Base-by-base conservation (phyloP, 2,329 filamentous ascomycete genomes). In the Scytalidium sp. region DNA sequence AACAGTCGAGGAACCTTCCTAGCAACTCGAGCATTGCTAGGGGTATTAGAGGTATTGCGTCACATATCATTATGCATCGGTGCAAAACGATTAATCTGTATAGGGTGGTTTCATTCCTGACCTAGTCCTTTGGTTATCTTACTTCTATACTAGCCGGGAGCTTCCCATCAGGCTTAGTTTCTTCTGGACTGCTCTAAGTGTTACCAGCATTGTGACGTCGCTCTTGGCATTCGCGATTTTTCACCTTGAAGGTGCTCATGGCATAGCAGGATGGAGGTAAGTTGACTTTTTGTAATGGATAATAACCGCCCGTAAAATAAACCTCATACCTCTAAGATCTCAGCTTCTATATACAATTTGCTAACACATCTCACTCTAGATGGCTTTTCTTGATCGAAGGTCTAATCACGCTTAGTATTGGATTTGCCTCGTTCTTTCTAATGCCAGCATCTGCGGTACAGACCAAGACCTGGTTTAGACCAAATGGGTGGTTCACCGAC, bases 121-220 rank as follows among this genome's bases (percentile, higher is more conserved):
- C 51, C 80, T 81, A 19, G 78, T 87, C 13, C 70, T 87, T 0
- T 90, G 85, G 66, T 72, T 90, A 5, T 84, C 81, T 3, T 91
- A 91, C 65, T 92, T 86, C 67, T 92, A 90, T 69, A 90, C 81
- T 42, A 81, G 81, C 0, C 75, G 75, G 46, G 88, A 91, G 63
- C 71, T 92, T 0, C 85, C 87, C 0, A 76, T 79, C 10, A 78
- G 88, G 1, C 69, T 90, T 17, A 80, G 81, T 56, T 81, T 75
- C 65, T 90, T 90, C 69, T 91, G 87, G 87, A 81, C 82, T 0
- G 77, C 84, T 0, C 81, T 86, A 11, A 78, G 6, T 23, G 23
- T 50, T 13, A 60, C 58, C 7, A 51, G 45, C 3, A 58, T 62
- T 15, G 40, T 59, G 8, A 55, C 51, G 65, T 83, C 5, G 84